Conservation (phyloP, 768 basidiomycete species). For the Leccinum barrowsii region DNA sequence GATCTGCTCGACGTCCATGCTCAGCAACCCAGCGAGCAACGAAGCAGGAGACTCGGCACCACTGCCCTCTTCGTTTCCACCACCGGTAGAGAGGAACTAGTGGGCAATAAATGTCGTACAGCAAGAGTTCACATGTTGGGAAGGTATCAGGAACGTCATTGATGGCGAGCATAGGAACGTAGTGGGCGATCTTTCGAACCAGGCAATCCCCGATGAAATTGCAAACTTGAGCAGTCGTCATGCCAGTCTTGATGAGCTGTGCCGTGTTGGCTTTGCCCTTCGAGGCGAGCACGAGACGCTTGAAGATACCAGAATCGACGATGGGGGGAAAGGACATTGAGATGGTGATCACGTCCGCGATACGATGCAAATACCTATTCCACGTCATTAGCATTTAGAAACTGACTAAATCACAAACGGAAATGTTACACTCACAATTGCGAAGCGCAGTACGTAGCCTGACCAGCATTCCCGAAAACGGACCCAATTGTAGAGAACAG, state of each 20-base stretch:
- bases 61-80: constrained; percentile 10
- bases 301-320: constrained; percentile 33
- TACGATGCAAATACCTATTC: constrained; percentile 31
- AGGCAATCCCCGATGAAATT: constrained; percentile 32
- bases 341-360: constrained; percentile 27
- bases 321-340: constrained; percentile 35
- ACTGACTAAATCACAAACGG: no score
- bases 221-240: constrained; percentile 31
- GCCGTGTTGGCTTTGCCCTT: constrained; percentile 28
- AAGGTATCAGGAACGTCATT: constrained; percentile 24
- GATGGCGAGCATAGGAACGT: constrained; percentile 28
- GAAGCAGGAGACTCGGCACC: constrained; percentile 22
- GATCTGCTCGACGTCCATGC: constrained; percentile 28
- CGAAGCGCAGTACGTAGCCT: constrained; percentile 23
- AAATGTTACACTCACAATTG: constrained; percentile 1
- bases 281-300: constrained; percentile 27
- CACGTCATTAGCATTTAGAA: background rate
- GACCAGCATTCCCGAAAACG: constrained; percentile 29
- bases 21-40: constrained; percentile 21
- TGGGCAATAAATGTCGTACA: constrained; percentile 24
- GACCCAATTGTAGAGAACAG: constrained; percentile 35
- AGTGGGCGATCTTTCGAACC: constrained; percentile 28
- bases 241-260: constrained; percentile 29
- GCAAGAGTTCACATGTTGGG: constrained; percentile 23
- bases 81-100: constrained; percentile 18